A percentile compares a stretch with the other conserved stretches of the same genome.
These are phyloP conservation scores for Phytophthora uliginosa DNA, from an alignment of 352 stramenopile genomes.

Conservation along the genomic window DNA sequence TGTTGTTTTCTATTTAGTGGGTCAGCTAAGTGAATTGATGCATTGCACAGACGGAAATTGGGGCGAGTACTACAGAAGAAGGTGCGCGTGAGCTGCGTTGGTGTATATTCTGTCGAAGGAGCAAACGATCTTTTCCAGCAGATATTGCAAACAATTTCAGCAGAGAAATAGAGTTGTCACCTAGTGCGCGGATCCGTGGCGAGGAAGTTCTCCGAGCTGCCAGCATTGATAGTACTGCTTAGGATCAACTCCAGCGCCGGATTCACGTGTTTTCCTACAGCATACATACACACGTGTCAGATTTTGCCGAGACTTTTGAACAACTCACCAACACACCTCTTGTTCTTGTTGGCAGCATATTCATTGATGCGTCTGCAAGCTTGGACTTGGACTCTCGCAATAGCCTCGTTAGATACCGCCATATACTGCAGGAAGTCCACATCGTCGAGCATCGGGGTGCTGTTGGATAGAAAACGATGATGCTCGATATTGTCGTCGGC, in stretches of 20 bases:
- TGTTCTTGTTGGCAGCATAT: constrained; percentile 39
- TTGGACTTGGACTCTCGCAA: constrained; percentile 45
- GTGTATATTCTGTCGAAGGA: constrained; percentile 96
- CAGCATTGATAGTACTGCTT: constrained; percentile 57
- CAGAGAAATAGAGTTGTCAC: neutral
- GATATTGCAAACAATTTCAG: constrained; percentile 31
- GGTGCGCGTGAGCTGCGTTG: constrained; percentile 95
- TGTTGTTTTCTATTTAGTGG: neutral
- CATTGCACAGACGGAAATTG: constrained; percentile 81
- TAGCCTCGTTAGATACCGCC: constrained; percentile 37
- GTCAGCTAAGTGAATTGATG: constrained; percentile 1
- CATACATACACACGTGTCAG: neutral
- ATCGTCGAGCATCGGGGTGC: constrained; percentile 30
- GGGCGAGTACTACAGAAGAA: constrained; percentile 94
- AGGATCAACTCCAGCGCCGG: constrained; percentile 24
- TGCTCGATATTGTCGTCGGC: neutral
- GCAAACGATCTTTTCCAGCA: constrained; percentile 90
- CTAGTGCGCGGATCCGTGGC: constrained; percentile 5
- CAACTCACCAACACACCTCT: constrained; percentile 21
- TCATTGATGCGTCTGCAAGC: constrained; percentile 55
- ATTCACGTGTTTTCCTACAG: constrained; percentile 30
- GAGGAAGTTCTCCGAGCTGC: constrained; percentile 33
- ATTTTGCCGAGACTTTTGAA: neutral
- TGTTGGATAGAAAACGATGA: constrained; percentile 32
- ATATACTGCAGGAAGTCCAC: constrained; percentile 60